phyloP scores from a whole-genome alignment of 768 basidiomycete genomes.

The Porphyrellus cyaneotinctus region DNA sequence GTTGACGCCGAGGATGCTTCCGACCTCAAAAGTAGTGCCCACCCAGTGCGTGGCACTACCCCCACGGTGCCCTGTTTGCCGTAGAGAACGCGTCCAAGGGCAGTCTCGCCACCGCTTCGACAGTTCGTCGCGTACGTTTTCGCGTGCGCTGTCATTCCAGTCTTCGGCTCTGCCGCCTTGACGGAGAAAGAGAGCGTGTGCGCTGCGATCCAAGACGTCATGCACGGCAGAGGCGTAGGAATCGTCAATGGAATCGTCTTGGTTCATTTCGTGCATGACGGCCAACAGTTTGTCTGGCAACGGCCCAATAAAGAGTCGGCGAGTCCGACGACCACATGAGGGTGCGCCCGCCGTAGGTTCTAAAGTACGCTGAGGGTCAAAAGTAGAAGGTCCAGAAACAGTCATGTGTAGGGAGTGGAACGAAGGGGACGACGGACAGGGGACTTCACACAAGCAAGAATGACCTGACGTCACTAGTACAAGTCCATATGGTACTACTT shows the following conservation, averaged over 20 bases:
- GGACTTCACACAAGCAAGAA: constrained; percentile 1
- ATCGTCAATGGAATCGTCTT: constrained; percentile 32
- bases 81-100: constrained; percentile 56
- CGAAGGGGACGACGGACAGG: not conserved
- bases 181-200: constrained; percentile 58
- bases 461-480: constrained; percentile 22
- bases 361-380: not conserved
- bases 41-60: constrained; percentile 48
- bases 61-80: constrained; percentile 16
- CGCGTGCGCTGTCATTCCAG: constrained; percentile 59
- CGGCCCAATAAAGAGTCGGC: constrained; percentile 71
- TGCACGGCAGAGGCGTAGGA: constrained; percentile 34
- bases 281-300: constrained; percentile 61
- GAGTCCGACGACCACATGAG: constrained; percentile 26
- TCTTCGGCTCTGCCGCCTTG: constrained; percentile 62
- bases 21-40: constrained; percentile 74
- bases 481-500: not conserved
- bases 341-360: not conserved
- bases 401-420: constrained; percentile 9
- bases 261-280: constrained; percentile 36
- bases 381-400: constrained; percentile 1
- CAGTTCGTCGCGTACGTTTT: constrained; percentile 52
- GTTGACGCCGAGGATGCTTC: constrained; percentile 68
- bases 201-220: constrained; percentile 50
- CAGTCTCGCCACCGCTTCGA: constrained; percentile 58